phyloP scores from a whole-genome alignment of 1,139 yeast species.

The Candida labiduridarum region DNA sequence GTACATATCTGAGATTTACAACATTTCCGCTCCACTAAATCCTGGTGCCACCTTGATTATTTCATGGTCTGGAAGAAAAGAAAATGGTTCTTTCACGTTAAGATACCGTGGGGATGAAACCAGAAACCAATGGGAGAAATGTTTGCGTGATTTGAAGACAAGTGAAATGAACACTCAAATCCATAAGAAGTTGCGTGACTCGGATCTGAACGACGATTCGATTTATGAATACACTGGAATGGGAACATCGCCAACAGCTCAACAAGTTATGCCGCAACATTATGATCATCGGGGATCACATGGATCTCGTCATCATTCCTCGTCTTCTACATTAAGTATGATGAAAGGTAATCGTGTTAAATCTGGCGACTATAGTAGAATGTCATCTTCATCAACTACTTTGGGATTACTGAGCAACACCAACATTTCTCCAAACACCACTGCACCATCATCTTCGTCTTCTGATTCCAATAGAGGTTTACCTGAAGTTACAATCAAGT shows the following conservation, averaged over 20 bases:
- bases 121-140: slow-evolving; percentile 69
- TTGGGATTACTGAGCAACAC: slow-evolving; percentile 19
- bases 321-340: slow-evolving; percentile 50
- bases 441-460: slow-evolving; percentile 15
- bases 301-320: slow-evolving; percentile 47
- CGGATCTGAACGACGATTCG: no score
- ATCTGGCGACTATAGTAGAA: slow-evolving; percentile 15
- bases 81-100: slow-evolving; percentile 72
- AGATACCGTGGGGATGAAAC: slow-evolving; percentile 71
- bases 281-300: slow-evolving; percentile 22
- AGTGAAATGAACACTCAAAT: slow-evolving; percentile 46
- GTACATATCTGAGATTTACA: slow-evolving; percentile 67
- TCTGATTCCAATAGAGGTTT: slow-evolving; percentile 4
- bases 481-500: slow-evolving; percentile 42
- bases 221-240: slow-evolving; percentile 26
- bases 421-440: slow-evolving; percentile 19
- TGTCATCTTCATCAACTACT: slow-evolving; percentile 16
- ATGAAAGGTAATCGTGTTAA: slow-evolving; percentile 36
- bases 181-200: slow-evolving; percentile 41
- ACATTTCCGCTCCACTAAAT: slow-evolving; percentile 44
- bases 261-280: slow-evolving; percentile 16
- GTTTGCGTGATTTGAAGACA: slow-evolving; percentile 50
- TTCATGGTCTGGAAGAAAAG: slow-evolving; percentile 80
- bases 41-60: slow-evolving; percentile 61
- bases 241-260: neutral